Base-by-base conservation (phyloP, 1,139 yeast species). In the Meyerozyma athensensis region DNA sequence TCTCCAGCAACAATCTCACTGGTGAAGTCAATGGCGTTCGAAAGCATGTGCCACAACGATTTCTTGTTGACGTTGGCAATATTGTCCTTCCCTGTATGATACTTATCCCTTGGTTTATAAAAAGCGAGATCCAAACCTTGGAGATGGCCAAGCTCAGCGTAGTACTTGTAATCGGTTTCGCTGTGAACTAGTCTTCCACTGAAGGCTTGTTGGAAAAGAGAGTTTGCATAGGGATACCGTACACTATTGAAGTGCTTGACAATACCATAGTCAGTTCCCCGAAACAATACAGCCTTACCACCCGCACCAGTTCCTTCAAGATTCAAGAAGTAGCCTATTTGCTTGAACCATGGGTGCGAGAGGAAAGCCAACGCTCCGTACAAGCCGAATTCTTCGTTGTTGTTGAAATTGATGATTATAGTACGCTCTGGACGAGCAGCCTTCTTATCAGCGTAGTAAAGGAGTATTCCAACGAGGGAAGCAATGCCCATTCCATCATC, bases 261-360 rank as follows among this genome's bases (percentile, higher is more conserved):
- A 7, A 86, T 75, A 0, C 84, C 85, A 45, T 73, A 74, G 54
- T 90, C 96, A 0, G 96, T 80, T 13, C 92, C 81, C 57, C 97
- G 72, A 58, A 90, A 87, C 34, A 90, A 64, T 26, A 86, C 72
- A 1, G 96, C 90, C 44, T 85, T 78, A 5, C 96, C 96, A 19
- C 96, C 96, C 4, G 95, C 86, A 3, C 97, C 97, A 1, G 96
- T 86, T n/a, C 97, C 97, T 65, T 90, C 97, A 45, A 90, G 65
- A 54, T 90, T 90, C 48, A 90, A 69, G 46, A 90, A 85, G 47
- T 75, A 82, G 33, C 68, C 69, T 3, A 84, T 79, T 12, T 73
- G 61, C 36, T 72, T 60, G 22, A 77, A 71, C 95, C 95, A 87
- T 12, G 85, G 81, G 54, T 89, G 96, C 26, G 67, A 56, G 41